Evolutionary conservation across 176 grass and related monocot species (phyloP).

Genomic region (Oryza punctata): DNA sequence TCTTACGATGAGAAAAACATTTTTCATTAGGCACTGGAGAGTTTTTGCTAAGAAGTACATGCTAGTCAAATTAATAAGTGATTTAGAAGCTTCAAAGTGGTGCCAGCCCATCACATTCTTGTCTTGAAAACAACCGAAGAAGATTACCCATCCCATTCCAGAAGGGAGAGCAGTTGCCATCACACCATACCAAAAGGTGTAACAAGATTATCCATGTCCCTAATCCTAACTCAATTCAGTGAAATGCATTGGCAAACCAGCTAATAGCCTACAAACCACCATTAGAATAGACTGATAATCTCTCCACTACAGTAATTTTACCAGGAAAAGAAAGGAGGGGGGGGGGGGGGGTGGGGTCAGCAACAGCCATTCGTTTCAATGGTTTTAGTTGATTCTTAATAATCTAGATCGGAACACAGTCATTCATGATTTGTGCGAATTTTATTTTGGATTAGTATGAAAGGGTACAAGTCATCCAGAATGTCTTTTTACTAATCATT

Average conservation of each 20-base stretch:
- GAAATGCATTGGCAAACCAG: background rate
- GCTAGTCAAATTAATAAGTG: background rate
- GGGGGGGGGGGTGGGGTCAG: too few species aligned
- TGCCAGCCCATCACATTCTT: background rate
- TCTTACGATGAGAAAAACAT: background rate
- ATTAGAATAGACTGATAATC: too few species aligned
- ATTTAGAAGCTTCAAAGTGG: background rate
- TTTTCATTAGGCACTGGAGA: background rate
- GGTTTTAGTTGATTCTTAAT: background rate
- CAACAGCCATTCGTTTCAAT: background rate
- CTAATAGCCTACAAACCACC: background rate
- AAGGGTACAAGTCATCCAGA: background rate
- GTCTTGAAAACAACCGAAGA: background rate
- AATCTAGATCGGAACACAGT: background rate
- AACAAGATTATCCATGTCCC: background rate
- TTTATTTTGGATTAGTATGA: background rate
- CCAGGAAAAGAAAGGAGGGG: conserved; percentile 1
- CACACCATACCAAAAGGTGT: conserved; percentile 1
- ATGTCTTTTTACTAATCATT: background rate
- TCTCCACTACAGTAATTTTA: background rate
- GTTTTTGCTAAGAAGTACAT: background rate
- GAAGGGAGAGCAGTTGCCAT: conserved; percentile 30
- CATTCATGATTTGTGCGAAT: background rate
- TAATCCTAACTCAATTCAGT: background rate
- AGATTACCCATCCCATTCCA: conserved; percentile 33